phyloP scores from a whole-genome alignment of 2,329 filamentous ascomycete species.

The Fusarium cyanostomum region DNA sequence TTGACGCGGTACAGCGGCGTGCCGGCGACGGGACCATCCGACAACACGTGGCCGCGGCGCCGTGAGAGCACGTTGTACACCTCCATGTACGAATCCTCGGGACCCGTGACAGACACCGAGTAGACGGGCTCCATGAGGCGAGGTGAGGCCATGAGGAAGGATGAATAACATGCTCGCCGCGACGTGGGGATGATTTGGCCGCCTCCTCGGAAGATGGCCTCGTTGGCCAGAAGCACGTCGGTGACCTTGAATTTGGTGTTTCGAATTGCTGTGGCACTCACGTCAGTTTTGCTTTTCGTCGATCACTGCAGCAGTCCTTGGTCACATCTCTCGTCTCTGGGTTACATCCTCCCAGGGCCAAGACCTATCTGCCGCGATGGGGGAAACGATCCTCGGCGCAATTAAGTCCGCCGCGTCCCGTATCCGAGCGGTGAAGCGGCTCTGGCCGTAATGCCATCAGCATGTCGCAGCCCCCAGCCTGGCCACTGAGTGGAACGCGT shows the following conservation, averaged over 20 bases:
- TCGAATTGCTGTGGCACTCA: constrained; percentile 75
- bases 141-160: constrained; percentile 96
- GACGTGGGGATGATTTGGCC: constrained; percentile 98
- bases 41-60: constrained; percentile 89
- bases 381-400: constrained; percentile 33
- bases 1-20: constrained; percentile 93
- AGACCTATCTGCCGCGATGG: constrained; percentile 28
- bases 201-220: constrained; percentile 94
- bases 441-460: constrained; percentile 20
- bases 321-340: constrained; percentile 3
- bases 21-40: constrained; percentile 93
- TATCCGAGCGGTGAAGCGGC: constrained; percentile 30
- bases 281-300: constrained; percentile 35
- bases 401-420: constrained; percentile 15
- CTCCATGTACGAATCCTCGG: constrained; percentile 85
- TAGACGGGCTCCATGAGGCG: constrained; percentile 98
- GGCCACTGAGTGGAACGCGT: constrained; percentile 6
- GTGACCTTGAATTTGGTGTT: constrained; percentile 98
- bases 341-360: constrained; percentile 21
- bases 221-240: constrained; percentile 83
- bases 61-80: constrained; percentile 92
- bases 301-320: constrained; percentile 5
- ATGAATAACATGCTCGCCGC: constrained; percentile 91
- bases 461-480: constrained; percentile 19
- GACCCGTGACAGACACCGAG: constrained; percentile 90